Percentiles rank a stretch among this genome's conserved stretches.
Conservation (phyloP, 2,329 filamentous ascomycete species). For the Tolypocladium cylindrosporum region DNA sequence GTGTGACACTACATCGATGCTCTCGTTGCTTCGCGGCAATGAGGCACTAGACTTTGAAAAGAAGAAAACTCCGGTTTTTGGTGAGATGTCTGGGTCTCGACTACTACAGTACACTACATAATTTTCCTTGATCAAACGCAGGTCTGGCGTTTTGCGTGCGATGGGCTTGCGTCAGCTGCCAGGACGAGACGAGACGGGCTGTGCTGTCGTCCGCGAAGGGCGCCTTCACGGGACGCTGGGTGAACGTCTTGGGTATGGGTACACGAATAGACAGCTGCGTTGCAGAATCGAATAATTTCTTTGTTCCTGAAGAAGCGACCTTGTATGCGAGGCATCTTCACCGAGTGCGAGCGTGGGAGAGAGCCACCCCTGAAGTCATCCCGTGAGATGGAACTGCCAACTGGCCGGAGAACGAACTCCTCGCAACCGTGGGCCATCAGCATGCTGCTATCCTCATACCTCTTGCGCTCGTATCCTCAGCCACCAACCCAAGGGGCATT, state of each 20-base stretch:
- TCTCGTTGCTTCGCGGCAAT: background rate
- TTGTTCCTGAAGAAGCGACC: background rate
- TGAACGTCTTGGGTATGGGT: background rate
- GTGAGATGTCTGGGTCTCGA: background rate
- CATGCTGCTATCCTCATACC: background rate
- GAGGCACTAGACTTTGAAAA: background rate
- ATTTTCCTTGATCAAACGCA: background rate
- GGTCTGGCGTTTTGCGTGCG: background rate
- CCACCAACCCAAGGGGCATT: background rate
- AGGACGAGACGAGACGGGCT: background rate
- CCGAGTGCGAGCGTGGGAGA: background rate
- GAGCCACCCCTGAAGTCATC: background rate
- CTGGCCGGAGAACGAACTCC: background rate
- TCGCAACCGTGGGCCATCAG: background rate
- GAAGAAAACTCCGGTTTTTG: too few species aligned
- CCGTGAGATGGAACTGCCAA: background rate
- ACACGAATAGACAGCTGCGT: background rate
- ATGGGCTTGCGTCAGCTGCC: background rate
- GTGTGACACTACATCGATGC: background rate
- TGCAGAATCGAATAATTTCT: background rate
- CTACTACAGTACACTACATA: background rate
- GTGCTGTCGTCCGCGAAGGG: background rate
- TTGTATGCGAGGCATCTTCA: background rate
- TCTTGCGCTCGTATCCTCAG: background rate
- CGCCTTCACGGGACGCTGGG: background rate